These are phyloP conservation scores for Penicillium paneum DNA, from an alignment of 2,329 filamentous ascomycete species.

Conservation along the genomic window DNA sequence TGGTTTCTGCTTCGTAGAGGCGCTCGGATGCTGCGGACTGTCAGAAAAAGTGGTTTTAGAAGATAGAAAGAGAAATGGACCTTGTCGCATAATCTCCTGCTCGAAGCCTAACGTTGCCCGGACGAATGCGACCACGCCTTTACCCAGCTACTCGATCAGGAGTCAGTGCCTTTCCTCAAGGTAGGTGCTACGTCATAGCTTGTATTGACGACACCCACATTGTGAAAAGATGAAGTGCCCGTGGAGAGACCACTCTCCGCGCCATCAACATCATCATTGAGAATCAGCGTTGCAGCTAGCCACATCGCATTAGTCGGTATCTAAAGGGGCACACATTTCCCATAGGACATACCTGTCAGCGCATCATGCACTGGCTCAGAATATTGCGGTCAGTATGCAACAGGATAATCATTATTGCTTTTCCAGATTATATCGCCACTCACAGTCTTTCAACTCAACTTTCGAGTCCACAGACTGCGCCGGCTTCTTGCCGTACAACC, in stretches of 20 bases:
- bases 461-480: slow-evolving; percentile 56
- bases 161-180: slow-evolving; percentile 2
- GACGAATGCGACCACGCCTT: slow-evolving; percentile 79
- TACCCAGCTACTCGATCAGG: slow-evolving; percentile 59
- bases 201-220: slow-evolving; percentile 44
- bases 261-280: slow-evolving; percentile 85
- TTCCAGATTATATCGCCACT: slow-evolving; percentile 21
- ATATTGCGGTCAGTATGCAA: slow-evolving; percentile 18
- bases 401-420: background rate
- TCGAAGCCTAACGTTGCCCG: slow-evolving; percentile 85
- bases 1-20: slow-evolving; percentile 71
- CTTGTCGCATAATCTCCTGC: slow-evolving; percentile 81
- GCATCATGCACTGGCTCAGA: slow-evolving; percentile 38
- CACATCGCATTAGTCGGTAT: background rate
- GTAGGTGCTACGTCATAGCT: slow-evolving; percentile 5
- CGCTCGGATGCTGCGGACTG: slow-evolving; percentile 58
- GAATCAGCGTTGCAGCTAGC: slow-evolving; percentile 66
- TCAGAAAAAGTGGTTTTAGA: slow-evolving; percentile 14
- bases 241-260: slow-evolving; percentile 71
- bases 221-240: slow-evolving; percentile 81
- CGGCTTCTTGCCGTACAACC: slow-evolving; percentile 46
- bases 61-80: slow-evolving; percentile 33
- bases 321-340: background rate
- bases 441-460: slow-evolving; percentile 54
- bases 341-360: slow-evolving; percentile 39